Conservation (phyloP, 495 filamentous ascomycete species). For the Neurospora tetraspora region DNA sequence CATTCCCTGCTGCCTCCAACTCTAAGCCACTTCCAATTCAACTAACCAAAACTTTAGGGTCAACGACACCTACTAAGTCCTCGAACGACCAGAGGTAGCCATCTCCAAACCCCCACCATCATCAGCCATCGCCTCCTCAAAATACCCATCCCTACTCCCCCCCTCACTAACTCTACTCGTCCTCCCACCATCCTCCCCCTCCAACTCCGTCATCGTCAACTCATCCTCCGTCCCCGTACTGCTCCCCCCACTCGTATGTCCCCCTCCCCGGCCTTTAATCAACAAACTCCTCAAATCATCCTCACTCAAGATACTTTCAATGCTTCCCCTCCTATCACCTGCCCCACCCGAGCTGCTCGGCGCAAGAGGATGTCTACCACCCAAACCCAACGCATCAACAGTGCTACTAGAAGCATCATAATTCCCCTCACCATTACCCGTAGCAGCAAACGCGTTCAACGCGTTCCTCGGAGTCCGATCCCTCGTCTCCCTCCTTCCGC, state of each 20-base stretch:
- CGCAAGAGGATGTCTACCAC: background rate
- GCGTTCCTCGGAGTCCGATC: constrained; percentile 28
- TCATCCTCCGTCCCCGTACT: constrained; percentile 12
- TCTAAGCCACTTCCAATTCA: background rate
- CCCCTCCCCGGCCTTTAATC: background rate
- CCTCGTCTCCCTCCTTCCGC: constrained; percentile 52
- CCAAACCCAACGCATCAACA: background rate
- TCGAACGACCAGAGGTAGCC: background rate
- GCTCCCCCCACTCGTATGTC: background rate
- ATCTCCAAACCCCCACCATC: background rate
- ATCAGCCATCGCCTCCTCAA: background rate
- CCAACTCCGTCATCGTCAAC: constrained; percentile 12
- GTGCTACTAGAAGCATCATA: background rate
- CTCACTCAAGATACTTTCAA: constrained; percentile 20
- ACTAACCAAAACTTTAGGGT: background rate
- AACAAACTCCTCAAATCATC: constrained; percentile 16
- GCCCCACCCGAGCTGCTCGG: background rate
- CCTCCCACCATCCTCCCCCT: constrained; percentile 4
- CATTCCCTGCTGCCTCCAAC: background rate
- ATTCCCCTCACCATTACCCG: background rate
- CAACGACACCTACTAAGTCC: background rate
- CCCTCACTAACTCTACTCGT: background rate
- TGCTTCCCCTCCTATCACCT: constrained; percentile 13
- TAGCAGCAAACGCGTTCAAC: background rate
- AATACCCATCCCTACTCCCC: background rate